Conservation (phyloP, 139 green algal species). For the Dunaliella primolecta region DNA sequence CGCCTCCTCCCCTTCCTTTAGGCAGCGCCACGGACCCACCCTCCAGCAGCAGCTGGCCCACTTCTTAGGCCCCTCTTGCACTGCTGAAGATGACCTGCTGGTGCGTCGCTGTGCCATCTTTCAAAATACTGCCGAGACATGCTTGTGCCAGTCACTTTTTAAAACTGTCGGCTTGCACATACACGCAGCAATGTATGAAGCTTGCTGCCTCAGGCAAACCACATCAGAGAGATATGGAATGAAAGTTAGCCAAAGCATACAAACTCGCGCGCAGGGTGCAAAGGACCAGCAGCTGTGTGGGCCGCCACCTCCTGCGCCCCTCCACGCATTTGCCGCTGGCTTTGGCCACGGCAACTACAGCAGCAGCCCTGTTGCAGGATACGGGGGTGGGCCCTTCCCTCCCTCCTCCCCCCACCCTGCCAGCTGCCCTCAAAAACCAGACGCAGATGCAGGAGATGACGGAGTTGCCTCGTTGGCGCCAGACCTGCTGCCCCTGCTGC, state of each 20-base stretch:
- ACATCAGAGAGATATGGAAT: too few species aligned
- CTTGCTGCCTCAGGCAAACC: too few species aligned
- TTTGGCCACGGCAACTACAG: conserved; percentile 2
- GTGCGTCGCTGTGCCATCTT: neutral
- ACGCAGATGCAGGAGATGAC: neutral
- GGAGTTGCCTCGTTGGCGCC: conserved; percentile 8
- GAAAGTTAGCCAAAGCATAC: too few species aligned
- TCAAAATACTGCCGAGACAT: neutral
- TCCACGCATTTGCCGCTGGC: neutral
- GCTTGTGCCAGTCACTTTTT: neutral
- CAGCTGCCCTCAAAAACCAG: neutral
- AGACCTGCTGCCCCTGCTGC: conserved; percentile 39
- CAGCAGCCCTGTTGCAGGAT: neutral
- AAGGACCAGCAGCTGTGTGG: neutral
- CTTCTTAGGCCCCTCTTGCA: neutral
- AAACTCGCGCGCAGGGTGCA: neutral
- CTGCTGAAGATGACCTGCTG: neutral
- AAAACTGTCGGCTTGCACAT: neutral
- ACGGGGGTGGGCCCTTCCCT: neutral
- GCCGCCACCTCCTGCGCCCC: neutral
- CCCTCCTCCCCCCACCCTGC: neutral
- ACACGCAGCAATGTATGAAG: too few species aligned
- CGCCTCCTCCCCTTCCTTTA: neutral
- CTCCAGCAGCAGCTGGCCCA: neutral
- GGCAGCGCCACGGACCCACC: neutral